Conservation (phyloP, 163 green algal species). For the Scenedesmus sp. region DNA sequence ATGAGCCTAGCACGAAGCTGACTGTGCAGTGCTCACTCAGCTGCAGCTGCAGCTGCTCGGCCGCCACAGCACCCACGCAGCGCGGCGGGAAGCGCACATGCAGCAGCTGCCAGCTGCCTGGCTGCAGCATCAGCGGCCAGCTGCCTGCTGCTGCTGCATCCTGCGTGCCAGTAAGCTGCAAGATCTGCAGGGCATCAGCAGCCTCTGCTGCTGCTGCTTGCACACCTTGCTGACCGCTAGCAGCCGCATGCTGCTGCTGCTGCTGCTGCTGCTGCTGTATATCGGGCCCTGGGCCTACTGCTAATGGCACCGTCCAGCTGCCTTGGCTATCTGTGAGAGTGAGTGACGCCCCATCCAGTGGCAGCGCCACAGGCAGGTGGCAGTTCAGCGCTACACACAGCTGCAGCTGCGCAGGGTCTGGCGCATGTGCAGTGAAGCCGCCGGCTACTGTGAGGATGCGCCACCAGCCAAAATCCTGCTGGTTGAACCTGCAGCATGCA, state of each 20-base stretch:
- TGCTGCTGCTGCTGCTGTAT: not conserved
- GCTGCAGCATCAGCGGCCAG: constrained; percentile 37
- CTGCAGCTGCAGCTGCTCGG: constrained; percentile 23
- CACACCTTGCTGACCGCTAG: not conserved
- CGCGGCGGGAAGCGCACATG: constrained; percentile 16
- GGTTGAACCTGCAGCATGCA: constrained; percentile 43
- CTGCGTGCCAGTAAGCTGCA: not conserved
- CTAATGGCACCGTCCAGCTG: not conserved
- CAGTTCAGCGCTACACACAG: constrained; percentile 53
- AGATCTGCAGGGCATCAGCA: not conserved
- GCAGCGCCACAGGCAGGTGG: constrained; percentile 55
- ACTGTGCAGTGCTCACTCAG: constrained; percentile 28
- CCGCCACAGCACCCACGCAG: constrained; percentile 19
- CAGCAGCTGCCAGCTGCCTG: constrained; percentile 39
- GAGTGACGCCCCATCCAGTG: constrained; percentile 36
- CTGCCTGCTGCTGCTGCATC: not conserved
- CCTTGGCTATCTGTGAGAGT: constrained; percentile 40
- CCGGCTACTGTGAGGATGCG: constrained; percentile 50
- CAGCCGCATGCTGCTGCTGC: constrained; percentile 18
- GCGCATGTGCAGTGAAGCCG: constrained; percentile 45
- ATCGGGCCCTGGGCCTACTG: not conserved
- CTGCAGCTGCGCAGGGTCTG: constrained; percentile 42
- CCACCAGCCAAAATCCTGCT: constrained; percentile 64
- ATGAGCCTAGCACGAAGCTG: not conserved
- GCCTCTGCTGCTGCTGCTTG: constrained; percentile 4